These are phyloP conservation scores for Cordyceps cicadae DNA, from an alignment of 2,329 filamentous ascomycete genomes.

Conservation along the genomic window DNA sequence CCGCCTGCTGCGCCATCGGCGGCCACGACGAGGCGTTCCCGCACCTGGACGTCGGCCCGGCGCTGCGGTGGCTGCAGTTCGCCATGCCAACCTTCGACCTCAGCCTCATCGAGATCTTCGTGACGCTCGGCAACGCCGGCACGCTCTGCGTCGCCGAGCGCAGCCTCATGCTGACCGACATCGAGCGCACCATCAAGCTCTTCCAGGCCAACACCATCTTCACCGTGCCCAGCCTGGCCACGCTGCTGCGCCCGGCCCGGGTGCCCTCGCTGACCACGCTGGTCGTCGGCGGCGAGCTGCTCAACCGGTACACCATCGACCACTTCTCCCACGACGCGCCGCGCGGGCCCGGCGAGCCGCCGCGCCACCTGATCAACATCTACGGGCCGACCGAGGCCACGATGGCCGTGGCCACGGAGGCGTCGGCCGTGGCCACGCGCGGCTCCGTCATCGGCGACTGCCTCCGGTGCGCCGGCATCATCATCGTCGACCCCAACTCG, in stretches of 20 bases:
- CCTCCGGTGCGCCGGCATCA: slow-evolving; percentile 8
- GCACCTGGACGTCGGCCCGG: slow-evolving; percentile 1
- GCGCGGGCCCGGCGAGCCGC: slow-evolving; percentile 32
- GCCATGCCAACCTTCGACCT: slow-evolving; percentile 12
- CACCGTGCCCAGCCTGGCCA: slow-evolving; percentile 11
- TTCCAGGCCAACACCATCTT: slow-evolving; percentile 12
- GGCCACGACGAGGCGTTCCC: slow-evolving; percentile 5
- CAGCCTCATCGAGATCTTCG: slow-evolving; percentile 10
- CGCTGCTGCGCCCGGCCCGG: slow-evolving; percentile 6
- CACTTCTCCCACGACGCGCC: slow-evolving; percentile 8
- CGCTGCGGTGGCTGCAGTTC: slow-evolving; percentile 11
- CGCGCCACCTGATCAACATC: slow-evolving; percentile 9
- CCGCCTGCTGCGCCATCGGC: slow-evolving; percentile 5
- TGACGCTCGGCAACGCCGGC: slow-evolving; percentile 10
- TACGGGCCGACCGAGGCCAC: slow-evolving; percentile 12
- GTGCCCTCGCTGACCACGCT: slow-evolving; percentile 11
- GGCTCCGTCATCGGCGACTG: slow-evolving; percentile 11
- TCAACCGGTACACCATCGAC: slow-evolving; percentile 9
- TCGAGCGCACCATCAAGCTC: slow-evolving; percentile 10
- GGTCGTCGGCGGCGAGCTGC: slow-evolving; percentile 11
- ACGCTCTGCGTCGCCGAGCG: slow-evolving; percentile 11
- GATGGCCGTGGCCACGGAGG: slow-evolving; percentile 8
- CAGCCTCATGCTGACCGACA: slow-evolving; percentile 10
- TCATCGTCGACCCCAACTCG: slow-evolving; percentile 10
- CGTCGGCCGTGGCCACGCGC: slow-evolving; percentile 1